These are phyloP conservation scores for Forsythia viridissima DNA, from an alignment of 257 asterid species.

Conservation along the genomic window DNA sequence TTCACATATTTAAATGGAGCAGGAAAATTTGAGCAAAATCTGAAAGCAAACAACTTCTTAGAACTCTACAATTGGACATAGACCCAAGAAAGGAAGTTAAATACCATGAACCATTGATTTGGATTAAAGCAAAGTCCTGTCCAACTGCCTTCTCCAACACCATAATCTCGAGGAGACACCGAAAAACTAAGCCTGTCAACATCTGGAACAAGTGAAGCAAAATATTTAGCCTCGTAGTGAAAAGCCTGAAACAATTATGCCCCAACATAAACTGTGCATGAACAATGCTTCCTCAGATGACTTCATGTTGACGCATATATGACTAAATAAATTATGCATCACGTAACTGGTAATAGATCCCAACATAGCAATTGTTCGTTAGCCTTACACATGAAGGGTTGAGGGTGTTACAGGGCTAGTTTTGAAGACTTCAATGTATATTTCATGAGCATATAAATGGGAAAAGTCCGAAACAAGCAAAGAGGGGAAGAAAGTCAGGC, in stretches of 20 bases:
- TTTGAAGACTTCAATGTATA: background rate
- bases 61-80: background rate
- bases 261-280: constrained; percentile 1
- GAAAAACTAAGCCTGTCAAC: constrained; percentile 64
- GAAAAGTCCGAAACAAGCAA: constrained; percentile 3
- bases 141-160: constrained; percentile 96
- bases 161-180: constrained; percentile 74
- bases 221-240: constrained; percentile 13
- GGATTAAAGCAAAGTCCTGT: constrained; percentile 89
- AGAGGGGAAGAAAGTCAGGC: background rate
- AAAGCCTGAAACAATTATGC: background rate
- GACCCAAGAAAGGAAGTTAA: constrained; percentile 14
- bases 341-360: constrained; percentile 1
- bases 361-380: background rate
- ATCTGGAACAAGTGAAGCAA: constrained; percentile 39
- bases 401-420: background rate
- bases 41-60: constrained; percentile 5
- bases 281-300: constrained; percentile 5
- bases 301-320: constrained; percentile 11
- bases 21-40: background rate
- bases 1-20: constrained; percentile 1
- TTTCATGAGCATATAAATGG: background rate
- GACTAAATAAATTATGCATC: background rate
- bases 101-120: constrained; percentile 76
- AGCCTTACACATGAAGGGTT: background rate